phyloP scores from a whole-genome alignment of 2,329 filamentous ascomycete species.

The Ceratocystis smalleyi region DNA sequence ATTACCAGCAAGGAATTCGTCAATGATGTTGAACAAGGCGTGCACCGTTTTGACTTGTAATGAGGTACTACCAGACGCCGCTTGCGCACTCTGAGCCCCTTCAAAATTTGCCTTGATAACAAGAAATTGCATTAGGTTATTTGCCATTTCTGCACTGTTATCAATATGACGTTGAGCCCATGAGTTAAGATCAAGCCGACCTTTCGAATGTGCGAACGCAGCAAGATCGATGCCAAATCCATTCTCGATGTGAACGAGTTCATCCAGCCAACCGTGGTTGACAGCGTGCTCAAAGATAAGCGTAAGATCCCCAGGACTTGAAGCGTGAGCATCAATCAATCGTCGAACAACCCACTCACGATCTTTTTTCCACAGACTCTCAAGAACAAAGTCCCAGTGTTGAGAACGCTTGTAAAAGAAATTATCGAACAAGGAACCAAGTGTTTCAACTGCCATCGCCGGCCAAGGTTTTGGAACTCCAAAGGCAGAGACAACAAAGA shows the following conservation, averaged over 20 bases:
- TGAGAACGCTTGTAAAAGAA: slow-evolving; percentile 67
- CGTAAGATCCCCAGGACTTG: slow-evolving; percentile 41
- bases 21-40: slow-evolving; percentile 61
- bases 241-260: slow-evolving; percentile 61
- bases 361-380: slow-evolving; percentile 84
- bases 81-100: slow-evolving; percentile 13
- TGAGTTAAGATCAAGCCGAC: slow-evolving; percentile 61
- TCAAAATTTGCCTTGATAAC: slow-evolving; percentile 74
- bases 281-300: slow-evolving; percentile 48
- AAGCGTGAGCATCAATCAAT: slow-evolving; percentile 66
- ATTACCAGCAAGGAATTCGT: slow-evolving; percentile 48
- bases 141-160: slow-evolving; percentile 50
- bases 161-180: slow-evolving; percentile 64
- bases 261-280: slow-evolving; percentile 70
- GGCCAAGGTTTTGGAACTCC: slow-evolving; percentile 67
- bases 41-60: slow-evolving; percentile 76
- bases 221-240: slow-evolving; percentile 80
- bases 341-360: slow-evolving; percentile 70
- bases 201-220: slow-evolving; percentile 67
- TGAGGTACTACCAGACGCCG: slow-evolving; percentile 41
- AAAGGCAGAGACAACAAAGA: slow-evolving; percentile 64
- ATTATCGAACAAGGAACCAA: slow-evolving; percentile 63
- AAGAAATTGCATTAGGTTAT: slow-evolving; percentile 63
- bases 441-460: slow-evolving; percentile 55
- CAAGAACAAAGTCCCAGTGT: slow-evolving; percentile 74